Conservation (phyloP, 1,284 basidiomycete genomes). For the Singerocomus inundabilis region DNA sequence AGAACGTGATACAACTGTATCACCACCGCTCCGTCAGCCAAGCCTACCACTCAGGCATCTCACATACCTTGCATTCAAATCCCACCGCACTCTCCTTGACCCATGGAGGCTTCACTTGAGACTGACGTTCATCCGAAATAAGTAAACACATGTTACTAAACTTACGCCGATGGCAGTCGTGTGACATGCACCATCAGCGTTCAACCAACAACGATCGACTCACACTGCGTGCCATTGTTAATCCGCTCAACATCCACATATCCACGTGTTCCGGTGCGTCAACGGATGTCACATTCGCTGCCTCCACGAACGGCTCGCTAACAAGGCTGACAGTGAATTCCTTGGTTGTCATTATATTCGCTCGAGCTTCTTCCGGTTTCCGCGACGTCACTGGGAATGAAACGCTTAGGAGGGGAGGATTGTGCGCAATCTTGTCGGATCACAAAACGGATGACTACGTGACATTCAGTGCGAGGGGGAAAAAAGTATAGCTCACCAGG, state of each 20-base stretch:
- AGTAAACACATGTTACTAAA: constrained; percentile 7
- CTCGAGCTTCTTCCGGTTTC: constrained; percentile 62
- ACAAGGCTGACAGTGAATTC: constrained; percentile 79
- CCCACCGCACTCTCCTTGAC: constrained; percentile 71
- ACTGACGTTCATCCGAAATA: constrained; percentile 30
- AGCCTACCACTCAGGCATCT: not conserved
- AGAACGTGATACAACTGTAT: constrained; percentile 53
- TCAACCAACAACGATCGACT: constrained; percentile 29
- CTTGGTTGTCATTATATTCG: constrained; percentile 65
- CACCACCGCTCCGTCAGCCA: constrained; percentile 8
- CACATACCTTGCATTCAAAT: constrained; percentile 67
- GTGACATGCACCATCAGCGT: constrained; percentile 13
- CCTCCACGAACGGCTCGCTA: constrained; percentile 71
- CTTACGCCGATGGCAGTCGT: constrained; percentile 10
- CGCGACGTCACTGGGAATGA: constrained; percentile 48
- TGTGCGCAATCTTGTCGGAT: constrained; percentile 49
- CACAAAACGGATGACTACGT: constrained; percentile 29
- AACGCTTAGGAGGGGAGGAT: constrained; percentile 67
- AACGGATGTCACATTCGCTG: constrained; percentile 67
- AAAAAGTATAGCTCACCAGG: constrained; percentile 32
- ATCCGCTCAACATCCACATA: constrained; percentile 74
- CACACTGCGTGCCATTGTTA: constrained; percentile 63
- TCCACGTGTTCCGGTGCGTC: constrained; percentile 64
- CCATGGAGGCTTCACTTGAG: constrained; percentile 57
- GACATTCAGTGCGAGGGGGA: constrained; percentile 21